phyloP scores from a whole-genome alignment of 2,329 filamentous ascomycete genomes.

The Metarhizium robertsii region DNA sequence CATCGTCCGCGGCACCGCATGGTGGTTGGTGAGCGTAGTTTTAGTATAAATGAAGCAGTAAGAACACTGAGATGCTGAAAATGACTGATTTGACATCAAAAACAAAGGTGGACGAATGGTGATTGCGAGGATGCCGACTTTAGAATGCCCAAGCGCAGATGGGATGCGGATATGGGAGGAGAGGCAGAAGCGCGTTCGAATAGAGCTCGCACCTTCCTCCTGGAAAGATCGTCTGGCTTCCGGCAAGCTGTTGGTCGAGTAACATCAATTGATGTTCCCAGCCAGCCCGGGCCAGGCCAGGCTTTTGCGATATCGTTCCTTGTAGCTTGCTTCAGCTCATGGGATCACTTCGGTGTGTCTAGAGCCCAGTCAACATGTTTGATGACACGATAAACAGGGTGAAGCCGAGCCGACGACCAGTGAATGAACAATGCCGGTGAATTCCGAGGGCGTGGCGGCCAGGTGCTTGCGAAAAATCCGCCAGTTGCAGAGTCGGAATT shows the following conservation, averaged over 20 bases:
- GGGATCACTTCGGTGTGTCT: too few relatives aligned
- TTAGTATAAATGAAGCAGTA: background rate
- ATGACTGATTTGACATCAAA: slow-evolving; percentile 4
- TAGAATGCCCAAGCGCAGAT: background rate
- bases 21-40: background rate
- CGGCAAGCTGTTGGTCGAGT: too few relatives aligned
- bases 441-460: too few relatives aligned
- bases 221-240: background rate
- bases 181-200: background rate
- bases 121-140: background rate
- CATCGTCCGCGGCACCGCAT: slow-evolving; percentile 18
- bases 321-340: too few relatives aligned
- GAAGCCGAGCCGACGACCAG: too few relatives aligned
- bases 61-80: slow-evolving; percentile 6
- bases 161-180: background rate
- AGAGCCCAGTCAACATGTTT: too few relatives aligned
- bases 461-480: background rate
- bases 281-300: too few relatives aligned
- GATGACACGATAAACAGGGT: too few relatives aligned
- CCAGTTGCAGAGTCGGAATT: slow-evolving; percentile 1
- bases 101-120: background rate
- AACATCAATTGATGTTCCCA: too few relatives aligned
- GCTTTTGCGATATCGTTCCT: too few relatives aligned
- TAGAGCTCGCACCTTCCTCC: background rate
- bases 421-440: too few relatives aligned